Conservation (phyloP, 192 early-diverging fungal genomes). For the Podila horticola region DNA sequence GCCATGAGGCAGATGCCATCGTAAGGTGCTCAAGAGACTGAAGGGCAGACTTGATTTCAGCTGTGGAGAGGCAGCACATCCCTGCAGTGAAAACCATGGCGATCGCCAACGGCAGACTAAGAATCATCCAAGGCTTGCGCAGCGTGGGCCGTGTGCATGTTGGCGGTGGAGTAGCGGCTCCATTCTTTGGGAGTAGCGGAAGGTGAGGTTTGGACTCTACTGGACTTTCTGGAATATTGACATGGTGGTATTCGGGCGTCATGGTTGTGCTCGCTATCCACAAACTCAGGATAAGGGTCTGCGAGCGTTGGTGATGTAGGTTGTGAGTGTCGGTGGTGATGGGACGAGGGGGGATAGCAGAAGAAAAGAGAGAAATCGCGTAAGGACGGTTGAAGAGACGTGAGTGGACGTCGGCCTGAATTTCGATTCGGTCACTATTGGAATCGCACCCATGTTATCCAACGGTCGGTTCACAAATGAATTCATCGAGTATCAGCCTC, state of each 20-base stretch:
- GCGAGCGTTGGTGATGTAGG: too few relatives aligned
- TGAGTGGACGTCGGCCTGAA: too few relatives aligned
- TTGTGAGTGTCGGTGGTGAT: too few relatives aligned
- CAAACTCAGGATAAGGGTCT: too few relatives aligned
- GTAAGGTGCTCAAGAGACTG: not conserved
- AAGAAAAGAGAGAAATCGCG: too few relatives aligned
- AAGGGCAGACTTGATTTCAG: not conserved
- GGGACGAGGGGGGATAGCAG: too few relatives aligned
- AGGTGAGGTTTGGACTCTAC: not conserved
- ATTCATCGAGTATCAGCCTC: too few relatives aligned
- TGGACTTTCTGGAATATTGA: not conserved
- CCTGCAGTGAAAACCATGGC: slow-evolving; percentile 16
- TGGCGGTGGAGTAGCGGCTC: not conserved
- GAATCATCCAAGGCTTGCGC: slow-evolving; percentile 16
- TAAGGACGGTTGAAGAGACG: too few relatives aligned
- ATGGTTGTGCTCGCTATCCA: too few relatives aligned
- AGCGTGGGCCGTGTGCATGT: not conserved
- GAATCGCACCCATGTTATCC: too few relatives aligned
- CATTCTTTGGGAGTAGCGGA: not conserved
- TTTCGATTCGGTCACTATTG: too few relatives aligned
- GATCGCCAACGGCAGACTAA: slow-evolving; percentile 19
- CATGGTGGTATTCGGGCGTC: not conserved
- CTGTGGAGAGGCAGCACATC: slow-evolving; percentile 13
- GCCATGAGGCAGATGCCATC: not conserved
- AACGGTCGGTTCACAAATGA: too few relatives aligned